phyloP scores from a whole-genome alignment of 352 stramenopile species.

The Elongisporangium undulatum region DNA sequence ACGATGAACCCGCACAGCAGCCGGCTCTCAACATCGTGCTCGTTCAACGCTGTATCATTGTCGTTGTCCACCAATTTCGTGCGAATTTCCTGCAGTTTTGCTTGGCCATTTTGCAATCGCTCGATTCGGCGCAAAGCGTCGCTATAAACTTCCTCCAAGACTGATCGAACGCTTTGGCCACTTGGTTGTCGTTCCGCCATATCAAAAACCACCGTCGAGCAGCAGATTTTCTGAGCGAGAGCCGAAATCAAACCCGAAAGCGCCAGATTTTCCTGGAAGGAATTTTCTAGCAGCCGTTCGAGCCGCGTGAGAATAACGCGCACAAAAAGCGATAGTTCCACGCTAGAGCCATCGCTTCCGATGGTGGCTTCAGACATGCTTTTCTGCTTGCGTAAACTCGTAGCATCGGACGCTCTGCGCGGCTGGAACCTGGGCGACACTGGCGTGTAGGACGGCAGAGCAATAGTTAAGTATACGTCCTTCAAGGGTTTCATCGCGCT shows the following conservation, averaged over 20 bases:
- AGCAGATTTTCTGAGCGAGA: slow-evolving; percentile 63
- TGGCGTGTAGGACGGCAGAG: slow-evolving; percentile 63
- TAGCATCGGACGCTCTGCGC: not conserved
- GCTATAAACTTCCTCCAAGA: slow-evolving; percentile 78
- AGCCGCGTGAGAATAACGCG: slow-evolving; percentile 73
- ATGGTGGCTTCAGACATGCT: slow-evolving; percentile 3
- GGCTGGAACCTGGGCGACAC: slow-evolving; percentile 21
- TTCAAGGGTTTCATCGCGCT: slow-evolving; percentile 66
- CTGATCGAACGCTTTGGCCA: slow-evolving; percentile 56
- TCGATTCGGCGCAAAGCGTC: slow-evolving; percentile 61
- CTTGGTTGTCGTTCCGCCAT: slow-evolving; percentile 27
- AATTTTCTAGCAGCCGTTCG: slow-evolving; percentile 76
- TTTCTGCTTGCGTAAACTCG: slow-evolving; percentile 1
- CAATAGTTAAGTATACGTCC: slow-evolving; percentile 63
- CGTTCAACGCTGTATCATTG: slow-evolving; percentile 54
- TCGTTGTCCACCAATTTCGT: slow-evolving; percentile 64
- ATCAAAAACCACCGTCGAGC: slow-evolving; percentile 49
- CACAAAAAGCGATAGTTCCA: slow-evolving; percentile 44
- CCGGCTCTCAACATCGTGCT: slow-evolving; percentile 59
- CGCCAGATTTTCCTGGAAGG: slow-evolving; percentile 78
- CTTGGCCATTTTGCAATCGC: slow-evolving; percentile 45
- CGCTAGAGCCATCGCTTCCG: slow-evolving; percentile 1
- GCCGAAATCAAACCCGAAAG: slow-evolving; percentile 71
- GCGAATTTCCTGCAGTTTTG: slow-evolving; percentile 43
- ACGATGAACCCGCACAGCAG: slow-evolving; percentile 74